Conservation (phyloP, 257 asterid species). For the Perilla frutescens region DNA sequence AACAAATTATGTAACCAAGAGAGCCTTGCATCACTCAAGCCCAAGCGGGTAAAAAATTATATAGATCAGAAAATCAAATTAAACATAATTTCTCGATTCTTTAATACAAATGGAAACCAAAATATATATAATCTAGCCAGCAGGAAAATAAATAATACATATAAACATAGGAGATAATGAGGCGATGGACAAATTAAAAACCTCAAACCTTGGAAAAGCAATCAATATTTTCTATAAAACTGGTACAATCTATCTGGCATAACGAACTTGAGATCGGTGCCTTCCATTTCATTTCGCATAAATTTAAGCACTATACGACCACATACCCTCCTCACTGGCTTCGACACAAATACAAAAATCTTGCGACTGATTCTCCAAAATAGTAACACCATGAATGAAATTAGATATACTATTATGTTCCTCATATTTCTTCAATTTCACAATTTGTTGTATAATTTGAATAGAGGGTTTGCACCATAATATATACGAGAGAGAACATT, state of each 20-base stretch:
- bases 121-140: too few species aligned
- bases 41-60: too few species aligned
- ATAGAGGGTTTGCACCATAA: background rate
- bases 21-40: too few species aligned
- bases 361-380: background rate
- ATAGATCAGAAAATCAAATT: too few species aligned
- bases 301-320: slow-evolving; percentile 18
- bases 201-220: background rate
- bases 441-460: too few species aligned
- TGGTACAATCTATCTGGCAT: slow-evolving; percentile 26
- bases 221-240: slow-evolving; percentile 25
- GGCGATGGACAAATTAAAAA: background rate
- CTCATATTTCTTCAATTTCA: slow-evolving; percentile 17
- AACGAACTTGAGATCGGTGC: slow-evolving; percentile 30
- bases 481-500: background rate
- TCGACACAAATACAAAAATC: background rate
- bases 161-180: background rate
- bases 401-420: background rate
- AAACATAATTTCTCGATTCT: too few species aligned
- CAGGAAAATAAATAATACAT: background rate
- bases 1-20: too few species aligned
- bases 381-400: background rate
- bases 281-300: slow-evolving; percentile 33
- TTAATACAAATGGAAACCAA: too few species aligned
- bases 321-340: slow-evolving; percentile 29